A percentile compares a stretch with the other conserved stretches of the same genome.
Evolutionary conservation across 495 filamentous ascomycete species (phyloP).

Genomic region (Neurospora sp.): DNA sequence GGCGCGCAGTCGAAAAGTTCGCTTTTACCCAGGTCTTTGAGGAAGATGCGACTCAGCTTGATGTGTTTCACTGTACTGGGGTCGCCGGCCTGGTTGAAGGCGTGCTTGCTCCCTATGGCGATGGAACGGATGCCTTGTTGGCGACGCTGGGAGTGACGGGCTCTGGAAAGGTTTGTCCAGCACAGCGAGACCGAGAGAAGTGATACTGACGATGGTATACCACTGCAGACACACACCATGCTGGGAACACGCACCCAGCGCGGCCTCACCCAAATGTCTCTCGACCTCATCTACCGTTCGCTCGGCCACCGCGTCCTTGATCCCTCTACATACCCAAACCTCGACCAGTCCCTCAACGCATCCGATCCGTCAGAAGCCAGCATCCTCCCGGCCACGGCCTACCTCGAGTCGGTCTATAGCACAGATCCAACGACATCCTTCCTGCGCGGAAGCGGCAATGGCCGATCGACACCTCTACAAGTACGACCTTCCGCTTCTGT

Average conservation of each 20-base stretch:
- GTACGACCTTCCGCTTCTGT: constrained; percentile 43
- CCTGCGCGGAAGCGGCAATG: constrained; percentile 16
- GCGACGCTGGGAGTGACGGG: constrained; percentile 93
- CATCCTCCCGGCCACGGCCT: constrained; percentile 63
- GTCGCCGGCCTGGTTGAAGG: constrained; percentile 67
- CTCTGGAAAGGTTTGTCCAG: constrained; percentile 71
- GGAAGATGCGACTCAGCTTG: constrained; percentile 70
- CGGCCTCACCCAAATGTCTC: constrained; percentile 81
- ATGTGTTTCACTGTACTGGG: constrained; percentile 77
- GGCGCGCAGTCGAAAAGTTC: constrained; percentile 84
- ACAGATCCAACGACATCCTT: constrained; percentile 47
- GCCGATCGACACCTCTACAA: not conserved
- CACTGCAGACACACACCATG: constrained; percentile 84
- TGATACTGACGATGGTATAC: constrained; percentile 11
- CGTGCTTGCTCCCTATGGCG: constrained; percentile 57
- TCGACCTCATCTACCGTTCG: constrained; percentile 81
- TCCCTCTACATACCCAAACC: constrained; percentile 43
- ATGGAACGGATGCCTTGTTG: constrained; percentile 78
- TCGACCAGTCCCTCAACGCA: constrained; percentile 60
- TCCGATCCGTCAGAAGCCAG: constrained; percentile 78
- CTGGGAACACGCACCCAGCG: constrained; percentile 78
- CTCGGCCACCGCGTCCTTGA: constrained; percentile 58
- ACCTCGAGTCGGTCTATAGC: constrained; percentile 68
- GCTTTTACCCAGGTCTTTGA: constrained; percentile 91
- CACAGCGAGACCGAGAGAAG: constrained; percentile 3